Evolutionary conservation across 2,329 filamentous ascomycete species (phyloP), one percentile per base, ranked within the genome.

Genomic region (Colletotrichum sansevieriae): DNA sequence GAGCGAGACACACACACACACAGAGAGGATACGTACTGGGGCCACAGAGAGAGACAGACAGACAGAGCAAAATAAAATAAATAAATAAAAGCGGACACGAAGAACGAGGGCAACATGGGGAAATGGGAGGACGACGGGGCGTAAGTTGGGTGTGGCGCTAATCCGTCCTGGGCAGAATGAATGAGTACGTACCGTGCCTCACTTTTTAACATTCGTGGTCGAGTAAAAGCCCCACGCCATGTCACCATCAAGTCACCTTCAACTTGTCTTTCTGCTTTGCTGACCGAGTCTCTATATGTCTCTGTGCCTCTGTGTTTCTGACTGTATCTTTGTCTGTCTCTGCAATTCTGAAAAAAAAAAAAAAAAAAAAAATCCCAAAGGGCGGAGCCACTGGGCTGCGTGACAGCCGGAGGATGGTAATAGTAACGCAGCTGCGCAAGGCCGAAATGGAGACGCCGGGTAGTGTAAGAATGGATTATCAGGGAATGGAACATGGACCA

Each of bases 391-490:
- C 47, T 60, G 43, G 58, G 46, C 46, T 61, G 58, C 46, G 15
- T 47, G 25, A 44, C 33, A 20, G 18, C 58, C 20, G 59, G 37
- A 54, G 54, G 8, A 64, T 29, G 8, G 29, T 9, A 25, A 67
- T n/a, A 47, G 59, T 43, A 46, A 22, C 35, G 51, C 51, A 43
- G 64, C 58, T 29, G 43, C 59, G n/a, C 60, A 68, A 56, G 65
- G 60, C 61, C 61, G 60, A 58, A 35, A 63, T 57, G 65, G 60
- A 64, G 65, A 58, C 58, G 58, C 43, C 35, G 64, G 64, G 58
- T 33, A 39, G 43, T 46, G 60, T 37, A 60, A 60, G 64, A 57
- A 52, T 51, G 43, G 51, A 20, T 57, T 33, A 41, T 41, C 63
- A 62, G 49, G 62, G 62, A 56, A 47, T 41, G 47, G 41, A 25